Percentiles rank a stretch among this genome's conserved stretches.
Conservation (phyloP, 768 basidiomycete genomes). For the Podaxis sp. region DNA sequence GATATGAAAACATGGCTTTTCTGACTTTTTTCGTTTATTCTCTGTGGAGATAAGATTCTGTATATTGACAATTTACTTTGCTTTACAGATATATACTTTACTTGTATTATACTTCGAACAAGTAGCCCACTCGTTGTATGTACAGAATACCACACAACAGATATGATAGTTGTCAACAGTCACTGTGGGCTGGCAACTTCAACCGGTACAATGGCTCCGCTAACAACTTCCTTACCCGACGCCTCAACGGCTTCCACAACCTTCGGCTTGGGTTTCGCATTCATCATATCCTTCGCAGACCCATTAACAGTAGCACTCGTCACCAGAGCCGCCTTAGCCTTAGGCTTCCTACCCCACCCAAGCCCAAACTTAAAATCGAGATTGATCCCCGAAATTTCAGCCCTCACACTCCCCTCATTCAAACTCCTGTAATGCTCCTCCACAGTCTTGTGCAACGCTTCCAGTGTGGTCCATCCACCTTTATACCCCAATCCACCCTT, state of each 20-base stretch:
- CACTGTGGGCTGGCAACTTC: constrained; percentile 10
- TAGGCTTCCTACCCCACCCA: constrained; percentile 12
- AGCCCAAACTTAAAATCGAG: constrained; percentile 13
- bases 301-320: neutral
- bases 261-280: neutral
- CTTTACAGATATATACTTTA: constrained; percentile 1
- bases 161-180: neutral
- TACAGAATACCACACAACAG: neutral
- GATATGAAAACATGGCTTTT: constrained; percentile 68
- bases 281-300: neutral
- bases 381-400: constrained; percentile 13
- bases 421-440: constrained; percentile 44
- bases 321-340: neutral
- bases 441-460: constrained; percentile 57
- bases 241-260: neutral
- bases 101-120: too few relatives aligned
- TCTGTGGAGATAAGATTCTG: neutral
- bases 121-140: too few relatives aligned
- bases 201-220: constrained; percentile 7
- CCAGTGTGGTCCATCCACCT: constrained; percentile 56
- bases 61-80: neutral
- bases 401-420: constrained; percentile 17
- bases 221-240: constrained; percentile 5
- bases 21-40: constrained; percentile 38
- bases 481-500: constrained; percentile 66